Evolutionary conservation across 2,329 filamentous ascomycete genomes (phyloP).

Genomic region (Ceratocystis huliohia): DNA sequence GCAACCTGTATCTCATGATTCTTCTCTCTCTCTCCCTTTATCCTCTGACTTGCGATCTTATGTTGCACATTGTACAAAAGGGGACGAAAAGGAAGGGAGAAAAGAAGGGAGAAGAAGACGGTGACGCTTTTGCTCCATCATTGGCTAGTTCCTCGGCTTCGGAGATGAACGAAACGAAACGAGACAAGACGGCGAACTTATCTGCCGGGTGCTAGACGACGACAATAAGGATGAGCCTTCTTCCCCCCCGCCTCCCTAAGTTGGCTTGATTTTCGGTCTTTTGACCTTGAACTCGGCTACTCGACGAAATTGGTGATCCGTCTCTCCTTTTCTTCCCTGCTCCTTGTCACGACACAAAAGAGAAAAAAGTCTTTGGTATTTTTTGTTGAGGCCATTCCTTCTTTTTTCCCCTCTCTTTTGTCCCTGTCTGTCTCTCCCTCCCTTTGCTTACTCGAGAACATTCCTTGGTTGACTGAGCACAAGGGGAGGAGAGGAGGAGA

Average conservation of each 20-base stretch:
- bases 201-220: background rate
- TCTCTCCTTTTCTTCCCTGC: background rate
- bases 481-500: background rate
- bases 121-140: background rate
- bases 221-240: background rate
- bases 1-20: constrained; percentile 7
- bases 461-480: background rate
- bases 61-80: constrained; percentile 2
- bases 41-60: constrained; percentile 13
- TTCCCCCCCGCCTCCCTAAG: background rate
- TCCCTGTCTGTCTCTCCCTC: background rate
- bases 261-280: background rate
- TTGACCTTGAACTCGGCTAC: background rate
- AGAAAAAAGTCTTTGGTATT: background rate
- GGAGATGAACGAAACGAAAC: background rate
- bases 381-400: background rate
- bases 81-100: background rate
- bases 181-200: background rate
- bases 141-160: background rate
- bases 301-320: background rate
- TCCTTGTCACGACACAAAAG: background rate
- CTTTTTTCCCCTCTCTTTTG: background rate
- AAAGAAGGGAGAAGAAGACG: background rate
- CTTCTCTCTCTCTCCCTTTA: background rate
- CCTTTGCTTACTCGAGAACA: background rate